Base-by-base conservation (phyloP, 805 yeast species). In the Candida nemodendra region DNA sequence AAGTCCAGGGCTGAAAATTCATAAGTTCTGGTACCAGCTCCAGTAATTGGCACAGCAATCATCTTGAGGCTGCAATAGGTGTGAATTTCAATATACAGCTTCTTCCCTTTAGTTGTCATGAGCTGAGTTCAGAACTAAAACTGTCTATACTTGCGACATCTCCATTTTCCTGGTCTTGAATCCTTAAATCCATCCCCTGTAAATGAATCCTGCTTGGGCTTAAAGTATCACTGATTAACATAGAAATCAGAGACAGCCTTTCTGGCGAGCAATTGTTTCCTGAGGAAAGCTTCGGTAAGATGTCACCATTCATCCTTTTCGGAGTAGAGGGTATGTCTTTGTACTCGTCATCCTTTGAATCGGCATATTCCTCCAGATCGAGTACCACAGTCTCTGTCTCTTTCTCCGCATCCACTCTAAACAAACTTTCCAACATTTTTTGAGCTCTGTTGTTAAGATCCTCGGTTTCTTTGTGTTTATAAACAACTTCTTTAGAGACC, bases 201-300 rank as follows among this genome's bases (percentile, higher is more conserved):
- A 40, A 27, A 24, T 34, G 42, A n/a, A 28, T 30, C 14, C 41
- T 24, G 23, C 41, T 34, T 4, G 53, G 53, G 19, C 47, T 43
- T 33, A 42, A 21, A 9, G 53, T 33, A 14, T 50, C 56, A 32
- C 43, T 51, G 9, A 55, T 49, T 11, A 55, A 36, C 44, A 51
- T 38, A 3, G 60, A 45, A 17, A 55, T 49, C 14, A 52, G 42
- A 1, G 53, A 46, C 9, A 51, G 34, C 31, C 44, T 49, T n/a
- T 38, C 50, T 9, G 42, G 32, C 12, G 27, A 9, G 18, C 14
- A 18, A 4, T 25, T 31, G 5, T 30, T 23, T 5, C 32, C 18
- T 6, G 41, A 30, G 18, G 39, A 30, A 12, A 38, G 34, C 3
- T 31, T 28, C 3, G 41, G 40, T 13, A 30, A 29, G 21, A 27